Percentiles rank a stretch among this genome's conserved stretches.
phyloP scores from a whole-genome alignment of 1,284 basidiomycete genomes.

The Apiotrichum domesticum region DNA sequence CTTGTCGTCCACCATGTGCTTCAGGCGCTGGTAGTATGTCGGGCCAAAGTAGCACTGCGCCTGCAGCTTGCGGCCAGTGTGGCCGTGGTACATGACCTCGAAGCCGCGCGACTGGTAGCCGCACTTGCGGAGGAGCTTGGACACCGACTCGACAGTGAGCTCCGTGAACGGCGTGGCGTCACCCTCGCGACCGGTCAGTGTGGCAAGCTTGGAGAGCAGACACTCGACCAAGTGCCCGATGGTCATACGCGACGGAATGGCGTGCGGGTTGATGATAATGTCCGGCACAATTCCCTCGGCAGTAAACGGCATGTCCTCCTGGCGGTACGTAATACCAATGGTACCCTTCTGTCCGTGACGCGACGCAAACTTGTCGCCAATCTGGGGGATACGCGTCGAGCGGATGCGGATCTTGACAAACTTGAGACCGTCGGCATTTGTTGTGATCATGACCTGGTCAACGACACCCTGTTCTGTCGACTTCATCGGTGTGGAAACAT shows the following conservation, averaged over 20 bases:
- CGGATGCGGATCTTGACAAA: slow-evolving; percentile 98
- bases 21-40: slow-evolving; percentile 97
- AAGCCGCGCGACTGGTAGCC: slow-evolving; percentile 95
- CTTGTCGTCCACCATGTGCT: slow-evolving; percentile 99
- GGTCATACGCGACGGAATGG: slow-evolving; percentile 99
- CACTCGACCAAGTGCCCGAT: slow-evolving; percentile 99
- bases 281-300: slow-evolving; percentile 93
- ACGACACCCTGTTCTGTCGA: slow-evolving; percentile 96
- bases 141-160: slow-evolving; percentile 92
- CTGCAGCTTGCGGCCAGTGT: slow-evolving; percentile 93
- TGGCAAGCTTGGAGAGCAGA: slow-evolving; percentile 92
- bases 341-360: slow-evolving; percentile 99
- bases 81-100: slow-evolving; percentile 98
- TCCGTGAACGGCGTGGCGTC: slow-evolving; percentile 99
- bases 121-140: slow-evolving; percentile 67
- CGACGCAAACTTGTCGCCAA: slow-evolving; percentile 98
- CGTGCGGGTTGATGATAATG: slow-evolving; percentile 97
- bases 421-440: slow-evolving; percentile 91
- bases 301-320: slow-evolving; percentile 99
- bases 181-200: slow-evolving; percentile 91
- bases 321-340: slow-evolving; percentile 96
- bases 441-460: slow-evolving; percentile 95
- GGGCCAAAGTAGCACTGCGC: slow-evolving; percentile 98
- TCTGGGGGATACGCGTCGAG: slow-evolving; percentile 92
- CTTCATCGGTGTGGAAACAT: slow-evolving; percentile 96